These are phyloP conservation scores for Acacia pycnantha DNA, from an alignment of 331 rosid species.

Conservation along the genomic window DNA sequence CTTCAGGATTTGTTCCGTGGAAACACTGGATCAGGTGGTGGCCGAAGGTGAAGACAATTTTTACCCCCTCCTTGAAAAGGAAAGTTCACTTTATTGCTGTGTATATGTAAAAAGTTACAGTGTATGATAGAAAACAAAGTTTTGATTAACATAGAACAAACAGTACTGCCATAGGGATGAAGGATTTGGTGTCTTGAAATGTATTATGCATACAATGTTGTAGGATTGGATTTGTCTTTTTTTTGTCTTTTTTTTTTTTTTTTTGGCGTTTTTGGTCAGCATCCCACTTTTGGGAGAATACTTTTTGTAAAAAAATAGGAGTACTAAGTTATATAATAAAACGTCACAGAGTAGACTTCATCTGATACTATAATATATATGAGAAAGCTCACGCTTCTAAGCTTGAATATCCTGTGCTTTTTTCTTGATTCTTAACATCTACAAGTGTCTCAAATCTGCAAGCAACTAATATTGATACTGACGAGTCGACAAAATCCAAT, in stretches of 20 bases:
- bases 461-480: slow-evolving; percentile 34
- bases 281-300: background rate
- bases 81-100: slow-evolving; percentile 29
- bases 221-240: background rate
- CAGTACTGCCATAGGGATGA: background rate
- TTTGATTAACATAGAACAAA: slow-evolving; percentile 15
- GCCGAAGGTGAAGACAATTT: slow-evolving; percentile 50
- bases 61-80: background rate
- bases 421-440: background rate
- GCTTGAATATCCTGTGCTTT: background rate
- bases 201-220: background rate
- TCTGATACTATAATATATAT: background rate
- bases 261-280: background rate
- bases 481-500: slow-evolving; percentile 47
- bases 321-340: background rate
- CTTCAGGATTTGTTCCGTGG: slow-evolving; percentile 61
- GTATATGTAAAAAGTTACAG: slow-evolving; percentile 37
- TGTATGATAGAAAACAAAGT: slow-evolving; percentile 31
- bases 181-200: background rate
- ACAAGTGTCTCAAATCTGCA: background rate
- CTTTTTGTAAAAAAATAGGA: background rate
- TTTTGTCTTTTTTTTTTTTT: background rate
- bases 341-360: background rate
- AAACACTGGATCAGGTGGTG: slow-evolving; percentile 50
- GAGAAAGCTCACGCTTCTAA: background rate